Conservation (phyloP, 768 basidiomycete genomes). For the Pulveroboletus sp. region DNA sequence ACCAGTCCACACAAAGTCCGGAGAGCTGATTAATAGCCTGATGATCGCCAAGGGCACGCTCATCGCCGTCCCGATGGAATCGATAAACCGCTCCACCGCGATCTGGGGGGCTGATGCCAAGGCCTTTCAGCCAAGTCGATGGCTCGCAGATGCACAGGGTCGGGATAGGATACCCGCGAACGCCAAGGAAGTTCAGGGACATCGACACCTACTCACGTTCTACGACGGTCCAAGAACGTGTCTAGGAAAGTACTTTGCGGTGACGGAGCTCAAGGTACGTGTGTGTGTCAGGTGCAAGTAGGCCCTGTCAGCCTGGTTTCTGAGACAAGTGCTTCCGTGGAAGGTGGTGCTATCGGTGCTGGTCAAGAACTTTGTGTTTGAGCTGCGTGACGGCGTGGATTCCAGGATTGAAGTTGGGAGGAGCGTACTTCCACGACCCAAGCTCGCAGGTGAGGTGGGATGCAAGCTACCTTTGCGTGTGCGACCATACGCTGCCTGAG, state of each 20-base stretch:
- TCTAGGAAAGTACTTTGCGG: constrained; percentile 45
- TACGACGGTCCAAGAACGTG: constrained; percentile 44
- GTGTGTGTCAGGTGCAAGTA: too few species aligned
- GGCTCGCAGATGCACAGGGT: constrained; percentile 38
- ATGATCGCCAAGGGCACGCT: constrained; percentile 43
- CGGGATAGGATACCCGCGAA: constrained; percentile 18
- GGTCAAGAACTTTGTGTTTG: too few species aligned
- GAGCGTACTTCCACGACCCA: too few species aligned
- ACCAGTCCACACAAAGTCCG: constrained; percentile 35
- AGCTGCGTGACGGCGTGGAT: too few species aligned
- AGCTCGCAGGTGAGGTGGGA: too few species aligned
- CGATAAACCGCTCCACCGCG: constrained; percentile 45
- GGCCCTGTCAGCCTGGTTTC: too few species aligned
- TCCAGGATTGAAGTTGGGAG: too few species aligned
- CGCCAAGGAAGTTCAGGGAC: constrained; percentile 41
- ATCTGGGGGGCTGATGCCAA: constrained; percentile 61
- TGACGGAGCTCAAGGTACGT: constrained; percentile 34
- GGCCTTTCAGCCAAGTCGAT: constrained; percentile 58
- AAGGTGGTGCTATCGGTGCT: too few species aligned
- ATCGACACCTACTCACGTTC: constrained; percentile 50
- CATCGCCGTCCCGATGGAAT: constrained; percentile 39
- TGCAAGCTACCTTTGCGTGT: too few species aligned
- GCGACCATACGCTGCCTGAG: too few species aligned
- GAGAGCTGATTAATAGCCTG: constrained; percentile 35
- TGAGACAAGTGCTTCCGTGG: too few species aligned